Conservation (phyloP, 441 rosid genomes). For the Lepidium campestre region DNA sequence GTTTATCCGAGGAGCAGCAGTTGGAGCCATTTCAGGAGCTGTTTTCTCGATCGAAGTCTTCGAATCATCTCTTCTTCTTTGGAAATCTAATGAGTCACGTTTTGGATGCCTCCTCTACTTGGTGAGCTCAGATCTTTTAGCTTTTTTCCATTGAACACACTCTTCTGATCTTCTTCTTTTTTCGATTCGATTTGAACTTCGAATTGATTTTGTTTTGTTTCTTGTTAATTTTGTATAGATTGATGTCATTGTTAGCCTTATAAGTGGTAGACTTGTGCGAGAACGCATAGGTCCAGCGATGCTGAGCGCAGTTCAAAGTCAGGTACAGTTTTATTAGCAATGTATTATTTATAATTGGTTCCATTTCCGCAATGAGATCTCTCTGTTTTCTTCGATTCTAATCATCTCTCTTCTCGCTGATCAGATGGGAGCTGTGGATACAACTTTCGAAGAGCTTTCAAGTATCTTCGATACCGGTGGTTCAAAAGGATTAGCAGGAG, state of each 20-base stretch:
- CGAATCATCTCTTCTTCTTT: slow-evolving; percentile 84
- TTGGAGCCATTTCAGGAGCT: slow-evolving; percentile 99
- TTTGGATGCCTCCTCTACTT: slow-evolving; percentile 80
- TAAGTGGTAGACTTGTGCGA: slow-evolving; percentile 92
- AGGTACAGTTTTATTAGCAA: slow-evolving; percentile 39
- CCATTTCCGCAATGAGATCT: not conserved
- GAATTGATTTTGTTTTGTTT: not conserved
- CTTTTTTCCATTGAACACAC: no score
- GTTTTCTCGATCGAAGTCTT: slow-evolving; percentile 97
- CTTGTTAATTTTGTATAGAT: slow-evolving; percentile 36
- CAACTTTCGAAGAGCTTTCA: slow-evolving; percentile 63
- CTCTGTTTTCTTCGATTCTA: not conserved
- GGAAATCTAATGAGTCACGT: slow-evolving; percentile 90
- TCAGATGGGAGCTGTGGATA: slow-evolving; percentile 90
- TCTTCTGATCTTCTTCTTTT: not conserved
- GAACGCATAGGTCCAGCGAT: slow-evolving; percentile 98
- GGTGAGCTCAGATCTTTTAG: slow-evolving; percentile 41
- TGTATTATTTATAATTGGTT: not conserved
- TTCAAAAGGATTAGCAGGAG: slow-evolving; percentile 72
- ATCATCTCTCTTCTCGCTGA: not conserved
- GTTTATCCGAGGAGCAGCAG: slow-evolving; percentile 89
- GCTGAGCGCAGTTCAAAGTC: slow-evolving; percentile 97
- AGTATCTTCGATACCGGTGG: slow-evolving; percentile 85
- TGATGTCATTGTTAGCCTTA: slow-evolving; percentile 94
- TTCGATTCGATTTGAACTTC: not conserved